A percentile compares a stretch with the other conserved stretches of the same genome.
Evolutionary conservation across 2,329 filamentous ascomycete species (phyloP).

Genomic region (Xylaria sp.): DNA sequence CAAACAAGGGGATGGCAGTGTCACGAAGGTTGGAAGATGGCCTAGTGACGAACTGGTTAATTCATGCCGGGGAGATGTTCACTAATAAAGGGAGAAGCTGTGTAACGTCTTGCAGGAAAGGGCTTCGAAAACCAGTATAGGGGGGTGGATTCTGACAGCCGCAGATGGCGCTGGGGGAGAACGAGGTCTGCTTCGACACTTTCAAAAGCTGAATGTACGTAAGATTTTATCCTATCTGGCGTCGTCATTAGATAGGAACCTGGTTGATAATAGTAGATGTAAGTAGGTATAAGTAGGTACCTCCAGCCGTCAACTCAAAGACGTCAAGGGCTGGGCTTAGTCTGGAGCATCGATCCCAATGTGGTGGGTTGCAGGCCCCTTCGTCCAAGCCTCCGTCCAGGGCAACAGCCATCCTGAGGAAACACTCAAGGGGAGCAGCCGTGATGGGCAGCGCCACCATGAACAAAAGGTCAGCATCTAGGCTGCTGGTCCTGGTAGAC

Average conservation of each 20-base stretch:
- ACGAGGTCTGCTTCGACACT: constrained; percentile 18
- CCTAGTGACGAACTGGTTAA: not conserved
- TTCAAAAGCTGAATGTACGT: constrained; percentile 23
- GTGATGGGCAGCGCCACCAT: constrained; percentile 22
- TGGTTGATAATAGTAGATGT: constrained; percentile 6
- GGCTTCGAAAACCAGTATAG: not conserved
- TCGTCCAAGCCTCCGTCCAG: constrained; percentile 23
- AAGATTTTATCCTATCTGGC: constrained; percentile 14
- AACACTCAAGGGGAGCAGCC: constrained; percentile 24
- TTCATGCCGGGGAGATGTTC: constrained; percentile 9
- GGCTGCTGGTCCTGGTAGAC: constrained; percentile 11
- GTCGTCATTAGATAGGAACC: constrained; percentile 18
- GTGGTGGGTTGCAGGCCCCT: constrained; percentile 20
- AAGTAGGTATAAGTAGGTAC: constrained; percentile 17
- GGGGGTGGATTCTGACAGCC: constrained; percentile 12
- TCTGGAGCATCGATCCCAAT: constrained; percentile 21
- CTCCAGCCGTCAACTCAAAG: constrained; percentile 16
- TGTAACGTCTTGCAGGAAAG: constrained; percentile 5
- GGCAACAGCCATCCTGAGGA: constrained; percentile 14
- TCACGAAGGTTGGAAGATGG: constrained; percentile 8
- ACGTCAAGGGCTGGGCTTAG: constrained; percentile 30
- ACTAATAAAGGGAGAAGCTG: constrained; percentile 17
- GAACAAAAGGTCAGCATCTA: constrained; percentile 13
- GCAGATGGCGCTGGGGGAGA: constrained; percentile 20
- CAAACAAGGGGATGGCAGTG: not conserved